Evolutionary conservation across 257 asterid genomes (phyloP).

Genomic region (Ocimum tenuiflorum): DNA sequence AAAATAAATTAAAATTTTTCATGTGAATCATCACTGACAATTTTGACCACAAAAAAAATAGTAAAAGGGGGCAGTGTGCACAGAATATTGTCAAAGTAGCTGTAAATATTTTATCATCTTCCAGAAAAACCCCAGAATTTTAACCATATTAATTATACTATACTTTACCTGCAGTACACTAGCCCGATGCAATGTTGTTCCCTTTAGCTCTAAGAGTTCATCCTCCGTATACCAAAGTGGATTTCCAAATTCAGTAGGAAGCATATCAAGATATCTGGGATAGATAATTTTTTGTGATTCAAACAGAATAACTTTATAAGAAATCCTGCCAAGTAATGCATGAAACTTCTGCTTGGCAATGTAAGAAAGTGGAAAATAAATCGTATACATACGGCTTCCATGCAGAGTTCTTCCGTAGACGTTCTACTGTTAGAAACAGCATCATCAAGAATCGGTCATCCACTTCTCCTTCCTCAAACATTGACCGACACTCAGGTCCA

Average conservation of each 20-base stretch:
- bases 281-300: not conserved
- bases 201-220: slow-evolving; percentile 80
- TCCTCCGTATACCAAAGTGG: slow-evolving; percentile 88
- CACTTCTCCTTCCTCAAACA: slow-evolving; percentile 67
- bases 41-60: not conserved
- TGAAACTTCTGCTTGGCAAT: not conserved
- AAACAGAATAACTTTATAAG: not conserved
- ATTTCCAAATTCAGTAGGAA: slow-evolving; percentile 73
- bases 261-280: slow-evolving; percentile 81
- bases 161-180: slow-evolving; percentile 64
- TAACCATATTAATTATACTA: not conserved
- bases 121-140: not conserved
- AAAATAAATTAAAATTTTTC: slow-evolving; percentile 8
- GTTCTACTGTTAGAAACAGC: slow-evolving; percentile 78
- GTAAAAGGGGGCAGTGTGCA: not conserved
- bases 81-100: not conserved
- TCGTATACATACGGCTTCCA: slow-evolving; percentile 77
- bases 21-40: slow-evolving; percentile 3
- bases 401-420: slow-evolving; percentile 57
- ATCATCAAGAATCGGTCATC: slow-evolving; percentile 81
- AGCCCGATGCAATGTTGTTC: slow-evolving; percentile 75
- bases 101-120: not conserved
- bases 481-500: slow-evolving; percentile 81
- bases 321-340: not conserved
- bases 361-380: not conserved